Evolutionary conservation across 108 stramenopile species (phyloP).

Genomic region (Cyclotella baltica): DNA sequence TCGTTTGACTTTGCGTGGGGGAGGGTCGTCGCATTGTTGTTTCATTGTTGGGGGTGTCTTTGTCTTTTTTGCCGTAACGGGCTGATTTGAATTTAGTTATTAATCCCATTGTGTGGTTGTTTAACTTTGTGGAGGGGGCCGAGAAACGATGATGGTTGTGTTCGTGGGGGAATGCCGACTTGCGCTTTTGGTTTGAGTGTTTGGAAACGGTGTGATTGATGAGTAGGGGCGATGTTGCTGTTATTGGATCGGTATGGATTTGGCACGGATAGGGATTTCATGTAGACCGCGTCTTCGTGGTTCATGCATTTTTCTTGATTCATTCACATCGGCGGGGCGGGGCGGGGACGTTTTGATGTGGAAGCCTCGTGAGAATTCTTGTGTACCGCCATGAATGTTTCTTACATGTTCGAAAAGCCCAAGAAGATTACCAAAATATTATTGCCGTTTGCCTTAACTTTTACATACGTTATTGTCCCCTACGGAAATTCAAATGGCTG

Average conservation of each 20-base stretch:
- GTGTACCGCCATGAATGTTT: not conserved
- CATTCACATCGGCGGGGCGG: no score
- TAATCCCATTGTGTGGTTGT: not conserved
- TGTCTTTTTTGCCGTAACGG: not conserved
- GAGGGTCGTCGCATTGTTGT: not conserved
- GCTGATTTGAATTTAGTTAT: conserved; percentile 4
- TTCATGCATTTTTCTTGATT: no score
- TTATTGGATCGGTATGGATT: no score
- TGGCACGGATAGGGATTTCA: no score
- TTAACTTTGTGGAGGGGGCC: not conserved
- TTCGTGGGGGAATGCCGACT: not conserved
- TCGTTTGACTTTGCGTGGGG: not conserved
- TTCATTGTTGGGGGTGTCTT: not conserved
- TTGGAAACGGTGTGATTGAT: not conserved
- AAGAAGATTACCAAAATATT: not conserved
- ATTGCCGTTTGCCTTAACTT: not conserved
- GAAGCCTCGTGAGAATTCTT: no score
- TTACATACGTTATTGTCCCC: not conserved
- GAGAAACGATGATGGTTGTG: not conserved
- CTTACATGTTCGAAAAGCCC: not conserved
- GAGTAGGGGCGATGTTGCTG: no score
- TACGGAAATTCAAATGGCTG: not conserved
- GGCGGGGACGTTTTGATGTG: no score
- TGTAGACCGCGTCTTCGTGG: no score
- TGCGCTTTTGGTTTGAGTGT: no score